Base-by-base conservation (phyloP, 805 yeast species). In the Starmerella floris region DNA sequence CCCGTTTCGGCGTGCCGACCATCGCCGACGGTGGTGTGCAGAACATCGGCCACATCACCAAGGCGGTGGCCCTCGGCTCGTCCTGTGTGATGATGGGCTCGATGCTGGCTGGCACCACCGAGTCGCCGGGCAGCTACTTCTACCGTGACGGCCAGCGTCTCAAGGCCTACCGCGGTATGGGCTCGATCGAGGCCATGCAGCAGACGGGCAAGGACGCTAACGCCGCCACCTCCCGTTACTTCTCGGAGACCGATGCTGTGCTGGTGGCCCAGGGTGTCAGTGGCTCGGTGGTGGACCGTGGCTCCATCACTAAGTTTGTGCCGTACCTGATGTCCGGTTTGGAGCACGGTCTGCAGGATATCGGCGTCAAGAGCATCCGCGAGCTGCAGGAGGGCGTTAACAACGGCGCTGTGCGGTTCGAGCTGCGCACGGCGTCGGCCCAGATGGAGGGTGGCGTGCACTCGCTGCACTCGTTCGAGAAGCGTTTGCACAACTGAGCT, bases 21-120 rank as follows among this genome's bases (percentile, higher is more conserved):
- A 85, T 91, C 57, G 98, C 98, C 54, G 98, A 91, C 64, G 98
- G 98, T 74, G 98, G 98, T 77, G 78, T 91, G 59, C 88, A 85
- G 66, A 91, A 91, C 74, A 85, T 91, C 69, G 98, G 98, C 55
- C 98, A 91, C 72, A 83, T 91, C 63, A 79, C 88, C 57, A 91
- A 91, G 72, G 98, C 98, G 40, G 66, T 88, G 56, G 88, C 97
- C 48, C 72, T 91, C 49, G 98, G 98, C 67, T 94, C 98, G 30
- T 85, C 97, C 17, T 72, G 81, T 66, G 94, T 87, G 53, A 91
- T 91, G 98, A 91, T 91, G 98, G 98, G 98, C 62, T 94, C 96
- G 69, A 79, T 91, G 76, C 73, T 91, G 59, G 98, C 98, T 49
- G 98, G 98, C 69, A 91, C 98, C 47, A 68, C 91, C 50, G 98